These are phyloP conservation scores for Diutina neorugosa DNA, from an alignment of 1,139 yeast genomes.

Conservation along the genomic window DNA sequence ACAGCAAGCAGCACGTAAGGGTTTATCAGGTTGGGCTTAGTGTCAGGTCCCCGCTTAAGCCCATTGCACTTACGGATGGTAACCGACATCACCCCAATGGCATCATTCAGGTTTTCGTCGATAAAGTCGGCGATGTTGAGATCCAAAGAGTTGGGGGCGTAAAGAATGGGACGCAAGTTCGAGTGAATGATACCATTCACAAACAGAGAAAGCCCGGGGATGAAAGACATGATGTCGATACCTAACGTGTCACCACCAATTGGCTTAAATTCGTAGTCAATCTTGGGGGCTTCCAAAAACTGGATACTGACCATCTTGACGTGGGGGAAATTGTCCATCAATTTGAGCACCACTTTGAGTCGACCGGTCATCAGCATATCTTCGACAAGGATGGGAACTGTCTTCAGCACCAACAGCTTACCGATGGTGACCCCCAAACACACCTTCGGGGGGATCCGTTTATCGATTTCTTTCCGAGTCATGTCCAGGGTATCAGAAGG, in stretches of 20 bases:
- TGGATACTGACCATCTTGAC: slow-evolving; percentile 59
- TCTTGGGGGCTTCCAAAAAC: slow-evolving; percentile 64
- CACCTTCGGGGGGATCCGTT: slow-evolving; percentile 66
- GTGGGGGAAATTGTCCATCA: slow-evolving; percentile 60
- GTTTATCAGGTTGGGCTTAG: slow-evolving; percentile 36
- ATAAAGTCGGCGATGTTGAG: slow-evolving; percentile 60
- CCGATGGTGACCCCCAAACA: slow-evolving; percentile 72
- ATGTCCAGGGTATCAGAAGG: slow-evolving; percentile 75
- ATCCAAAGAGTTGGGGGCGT: slow-evolving; percentile 75
- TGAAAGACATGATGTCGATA: slow-evolving; percentile 67
- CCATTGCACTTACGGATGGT: slow-evolving; percentile 42
- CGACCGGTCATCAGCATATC: slow-evolving; percentile 67
- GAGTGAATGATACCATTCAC: slow-evolving; percentile 61
- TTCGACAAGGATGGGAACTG: slow-evolving; percentile 66
- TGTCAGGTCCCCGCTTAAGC: slow-evolving; percentile 29
- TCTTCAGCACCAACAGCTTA: slow-evolving; percentile 63
- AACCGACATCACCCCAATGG: slow-evolving; percentile 56
- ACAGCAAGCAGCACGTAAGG: slow-evolving; percentile 46
- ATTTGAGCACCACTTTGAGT: slow-evolving; percentile 52
- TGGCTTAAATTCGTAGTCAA: slow-evolving; percentile 74
- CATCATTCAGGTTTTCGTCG: slow-evolving; percentile 51
- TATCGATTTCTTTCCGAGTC: slow-evolving; percentile 62
- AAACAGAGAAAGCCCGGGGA: slow-evolving; percentile 69
- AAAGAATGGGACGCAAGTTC: slow-evolving; percentile 61
- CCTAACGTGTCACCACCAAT: slow-evolving; percentile 82